These are phyloP conservation scores for Sedum album DNA, from an alignment of 164 flowering plant species.

Conservation along the genomic window DNA sequence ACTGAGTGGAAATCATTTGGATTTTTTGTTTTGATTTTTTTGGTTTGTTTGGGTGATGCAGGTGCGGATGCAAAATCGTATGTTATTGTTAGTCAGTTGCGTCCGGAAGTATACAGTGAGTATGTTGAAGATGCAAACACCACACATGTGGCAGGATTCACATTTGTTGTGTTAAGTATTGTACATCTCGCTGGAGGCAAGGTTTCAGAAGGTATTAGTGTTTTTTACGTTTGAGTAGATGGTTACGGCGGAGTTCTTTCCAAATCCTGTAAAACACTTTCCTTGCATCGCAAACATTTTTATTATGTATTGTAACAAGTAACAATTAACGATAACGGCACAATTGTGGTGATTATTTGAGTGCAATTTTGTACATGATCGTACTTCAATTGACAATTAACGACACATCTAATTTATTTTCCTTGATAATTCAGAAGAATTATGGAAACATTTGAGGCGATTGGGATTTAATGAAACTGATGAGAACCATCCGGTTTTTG, in stretches of 20 bases:
- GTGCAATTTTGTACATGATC: not conserved
- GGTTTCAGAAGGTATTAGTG: slow-evolving; percentile 67
- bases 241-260: not conserved
- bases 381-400: slow-evolving; percentile 24
- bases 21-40: not conserved
- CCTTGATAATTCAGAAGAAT: not conserved
- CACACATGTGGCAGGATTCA: slow-evolving; percentile 57
- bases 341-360: not conserved
- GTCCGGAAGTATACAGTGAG: slow-evolving; percentile 52
- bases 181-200: slow-evolving; percentile 80
- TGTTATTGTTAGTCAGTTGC: slow-evolving; percentile 59
- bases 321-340: not conserved
- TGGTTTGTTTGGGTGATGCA: slow-evolving; percentile 8
- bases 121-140: slow-evolving; percentile 56
- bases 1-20: not conserved
- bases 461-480: slow-evolving; percentile 64
- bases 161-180: slow-evolving; percentile 59
- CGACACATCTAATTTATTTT: slow-evolving; percentile 23
- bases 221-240: not conserved
- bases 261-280: not conserved
- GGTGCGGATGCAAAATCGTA: slow-evolving; percentile 59
- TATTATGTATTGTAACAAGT: not conserved
- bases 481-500: slow-evolving; percentile 63
- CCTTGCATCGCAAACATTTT: not conserved
- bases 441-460: slow-evolving; percentile 70